Percentiles rank a stretch among this genome's conserved stretches.
Conservation (phyloP, 164 flowering plant genomes). For the Nymphaea thermarum region DNA sequence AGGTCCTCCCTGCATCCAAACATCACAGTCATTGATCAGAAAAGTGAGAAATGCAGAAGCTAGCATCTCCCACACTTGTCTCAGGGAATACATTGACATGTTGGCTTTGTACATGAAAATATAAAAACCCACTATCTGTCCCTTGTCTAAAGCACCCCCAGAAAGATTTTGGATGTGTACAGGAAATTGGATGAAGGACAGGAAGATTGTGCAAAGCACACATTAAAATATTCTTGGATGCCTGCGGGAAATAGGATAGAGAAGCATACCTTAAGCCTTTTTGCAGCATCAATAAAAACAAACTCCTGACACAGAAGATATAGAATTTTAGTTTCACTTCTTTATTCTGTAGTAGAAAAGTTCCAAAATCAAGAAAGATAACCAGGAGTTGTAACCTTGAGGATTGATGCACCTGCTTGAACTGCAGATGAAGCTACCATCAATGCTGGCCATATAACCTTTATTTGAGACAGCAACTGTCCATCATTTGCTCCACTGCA, state of each 20-base stretch:
- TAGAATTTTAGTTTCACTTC: background rate
- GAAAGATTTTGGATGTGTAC: no score
- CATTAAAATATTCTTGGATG: no score
- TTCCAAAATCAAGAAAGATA: background rate
- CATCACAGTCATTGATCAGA: background rate
- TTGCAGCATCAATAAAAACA: conserved; percentile 28
- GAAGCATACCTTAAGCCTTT: conserved; percentile 18
- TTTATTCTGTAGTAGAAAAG: background rate
- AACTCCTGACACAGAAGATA: conserved; percentile 16
- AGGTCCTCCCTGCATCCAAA: conserved; percentile 17
- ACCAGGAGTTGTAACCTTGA: conserved; percentile 42
- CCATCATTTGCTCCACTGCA: conserved; percentile 57
- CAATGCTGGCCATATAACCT: conserved; percentile 61
- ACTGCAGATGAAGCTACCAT: conserved; percentile 79
- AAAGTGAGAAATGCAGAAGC: background rate
- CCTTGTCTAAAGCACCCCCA: background rate
- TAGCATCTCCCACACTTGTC: no score
- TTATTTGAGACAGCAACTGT: conserved; percentile 47
- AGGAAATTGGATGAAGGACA: no score
- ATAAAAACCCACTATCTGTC: no score
- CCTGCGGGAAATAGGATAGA: background rate
- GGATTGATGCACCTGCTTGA: conserved; percentile 78
- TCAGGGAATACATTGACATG: no score
- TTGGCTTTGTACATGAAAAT: no score
- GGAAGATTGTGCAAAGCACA: no score